A percentile compares a stretch with the other conserved stretches of the same genome.
These are phyloP conservation scores for Spencermartinsiella ligniputridi DNA, from an alignment of 1,139 yeast genomes.

Conservation along the genomic window DNA sequence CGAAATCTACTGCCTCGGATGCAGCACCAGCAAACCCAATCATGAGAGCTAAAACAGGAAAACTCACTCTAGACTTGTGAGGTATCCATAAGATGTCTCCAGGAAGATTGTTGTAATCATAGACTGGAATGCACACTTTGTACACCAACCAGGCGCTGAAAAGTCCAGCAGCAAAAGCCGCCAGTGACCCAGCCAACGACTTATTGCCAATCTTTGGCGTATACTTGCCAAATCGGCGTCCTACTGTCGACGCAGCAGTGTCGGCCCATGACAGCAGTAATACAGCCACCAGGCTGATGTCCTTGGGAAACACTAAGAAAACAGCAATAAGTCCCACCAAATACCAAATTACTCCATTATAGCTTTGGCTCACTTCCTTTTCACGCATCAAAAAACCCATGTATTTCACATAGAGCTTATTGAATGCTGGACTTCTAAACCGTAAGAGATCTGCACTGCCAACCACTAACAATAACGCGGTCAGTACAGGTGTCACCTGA, in stretches of 20 bases:
- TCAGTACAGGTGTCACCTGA: conserved; percentile 51
- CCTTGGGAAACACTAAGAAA: conserved; percentile 69
- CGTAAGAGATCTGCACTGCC: conserved; percentile 67
- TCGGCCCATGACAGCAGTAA: conserved; percentile 93
- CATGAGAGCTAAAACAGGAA: conserved; percentile 51
- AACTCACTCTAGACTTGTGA: conserved; percentile 51
- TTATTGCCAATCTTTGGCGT: conserved; percentile 76
- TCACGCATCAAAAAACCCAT: conserved; percentile 85
- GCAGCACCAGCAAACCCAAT: conserved; percentile 72
- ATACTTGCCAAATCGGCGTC: conserved; percentile 75
- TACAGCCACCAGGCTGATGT: conserved; percentile 70
- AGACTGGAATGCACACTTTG: conserved; percentile 64
- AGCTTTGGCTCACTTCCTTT: conserved; percentile 53
- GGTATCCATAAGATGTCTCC: conserved; percentile 62
- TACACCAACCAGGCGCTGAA: conserved; percentile 62
- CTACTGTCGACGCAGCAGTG: conserved; percentile 93
- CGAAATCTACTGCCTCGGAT: conserved; percentile 77
- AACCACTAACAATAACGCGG: conserved; percentile 50
- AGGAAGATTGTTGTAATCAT: conserved; percentile 43
- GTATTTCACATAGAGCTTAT: conserved; percentile 55
- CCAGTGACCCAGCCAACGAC: conserved; percentile 83
- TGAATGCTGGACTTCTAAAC: conserved; percentile 55
- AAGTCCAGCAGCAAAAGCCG: conserved; percentile 76
- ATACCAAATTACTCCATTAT: conserved; percentile 86
- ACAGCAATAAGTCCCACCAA: conserved; percentile 72